Evolutionary conservation across 371 early-diverging fungal genomes (phyloP).

Genomic region (Mucor racemosus): DNA sequence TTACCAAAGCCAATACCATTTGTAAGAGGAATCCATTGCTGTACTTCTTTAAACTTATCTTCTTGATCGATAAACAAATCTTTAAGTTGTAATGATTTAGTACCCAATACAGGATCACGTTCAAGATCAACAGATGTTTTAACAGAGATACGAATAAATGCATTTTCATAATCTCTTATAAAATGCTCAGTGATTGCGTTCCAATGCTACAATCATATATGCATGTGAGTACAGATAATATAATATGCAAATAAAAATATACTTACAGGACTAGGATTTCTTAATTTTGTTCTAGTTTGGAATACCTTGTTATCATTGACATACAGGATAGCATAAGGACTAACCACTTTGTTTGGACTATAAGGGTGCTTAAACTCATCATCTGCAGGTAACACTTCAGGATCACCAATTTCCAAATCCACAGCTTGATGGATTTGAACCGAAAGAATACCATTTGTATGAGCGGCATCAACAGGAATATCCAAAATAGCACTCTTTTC

Average conservation of each 20-base stretch:
- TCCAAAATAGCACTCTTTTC: conserved; percentile 15
- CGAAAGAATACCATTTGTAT: conserved; percentile 43
- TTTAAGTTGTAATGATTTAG: conserved; percentile 21
- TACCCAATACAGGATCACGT: conserved; percentile 46
- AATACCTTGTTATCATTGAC: conserved; percentile 48
- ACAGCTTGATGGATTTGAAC: conserved; percentile 43
- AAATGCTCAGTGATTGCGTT: conserved; percentile 47
- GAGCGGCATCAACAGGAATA: conserved; percentile 24
- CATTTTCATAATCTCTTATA: conserved; percentile 28
- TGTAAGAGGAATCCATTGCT: conserved; percentile 39
- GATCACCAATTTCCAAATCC: conserved; percentile 46
- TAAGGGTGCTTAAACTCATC: conserved; percentile 49
- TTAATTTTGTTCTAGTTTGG: conserved; percentile 38
- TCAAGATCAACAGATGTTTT: conserved; percentile 44
- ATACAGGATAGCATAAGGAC: conserved; percentile 47
- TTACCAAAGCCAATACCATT: conserved; percentile 52
- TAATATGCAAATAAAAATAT: background rate
- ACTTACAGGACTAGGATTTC: conserved; percentile 47
- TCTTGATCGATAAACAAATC: conserved; percentile 38
- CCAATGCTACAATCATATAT: conserved; percentile 35
- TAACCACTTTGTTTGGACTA: conserved; percentile 37
- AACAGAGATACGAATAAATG: conserved; percentile 36
- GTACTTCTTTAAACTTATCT: conserved; percentile 39
- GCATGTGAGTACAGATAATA: background rate
- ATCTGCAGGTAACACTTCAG: conserved; percentile 28